Evolutionary conservation across 495 filamentous ascomycete genomes (phyloP), one percentile per base, ranked within the genome.

Genomic region (Bryoglossum gracile): DNA sequence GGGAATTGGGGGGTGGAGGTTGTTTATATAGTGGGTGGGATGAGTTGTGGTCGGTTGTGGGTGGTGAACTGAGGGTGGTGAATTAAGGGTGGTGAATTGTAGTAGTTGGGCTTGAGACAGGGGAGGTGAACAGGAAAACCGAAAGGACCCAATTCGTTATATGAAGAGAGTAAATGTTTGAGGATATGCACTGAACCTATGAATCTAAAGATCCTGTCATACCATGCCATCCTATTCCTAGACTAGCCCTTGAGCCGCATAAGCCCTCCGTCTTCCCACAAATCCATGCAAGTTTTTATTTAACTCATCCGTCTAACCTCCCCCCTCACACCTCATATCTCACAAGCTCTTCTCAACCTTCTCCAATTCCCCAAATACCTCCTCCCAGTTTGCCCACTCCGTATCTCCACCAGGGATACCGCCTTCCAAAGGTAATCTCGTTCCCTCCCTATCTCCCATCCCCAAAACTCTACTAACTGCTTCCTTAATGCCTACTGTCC

Each of bases 401-500:
- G 46, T 59, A 23, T 70, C 66, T 10, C 67, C 74, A 4, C 70
- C 74, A 0, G 70, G 61, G 46, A 80, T 64, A 1, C 69, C 70
- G 0, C 74, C 78, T 1, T 53, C 41, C 8, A 83, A 52, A 4
- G 80, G 80, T 50, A 81, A 54, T 25, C 79, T 62, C 10, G 73
- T 78, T 1, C 73, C 77, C 49, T 75, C 77, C 21, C 62, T 62
- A 33, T 71, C 70, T 1, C 80, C 80, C 34, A 81, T 68, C 0
- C 73, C 71, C 11, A 73, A 62, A 17, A 78, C 53, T 18, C 81
- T 63, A 25, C 62, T 73, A 9, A 74, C 64, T 2, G 75, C 81
- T 62, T 84, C 81, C 56, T 81, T 82, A 50, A 84, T 81, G 1
- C 79, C 81, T 1, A 80, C 64, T 0, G 74, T 70, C 1, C 81